Evolutionary conservation across 176 grass and related monocot species (phyloP).

Genomic region (Oryza rufipogon): DNA sequence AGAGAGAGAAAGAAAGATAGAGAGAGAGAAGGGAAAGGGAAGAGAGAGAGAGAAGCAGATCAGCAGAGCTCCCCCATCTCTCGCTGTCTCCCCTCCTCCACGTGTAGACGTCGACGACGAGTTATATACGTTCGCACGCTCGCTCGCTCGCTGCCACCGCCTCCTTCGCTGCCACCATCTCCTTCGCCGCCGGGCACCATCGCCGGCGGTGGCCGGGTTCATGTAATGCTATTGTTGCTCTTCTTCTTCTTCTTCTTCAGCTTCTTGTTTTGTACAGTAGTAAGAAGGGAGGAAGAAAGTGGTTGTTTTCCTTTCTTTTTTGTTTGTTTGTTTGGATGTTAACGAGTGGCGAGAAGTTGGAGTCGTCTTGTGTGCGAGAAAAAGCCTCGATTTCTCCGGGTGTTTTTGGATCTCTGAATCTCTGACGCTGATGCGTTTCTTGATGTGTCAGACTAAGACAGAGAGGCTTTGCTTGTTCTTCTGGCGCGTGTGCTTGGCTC

Average conservation of each 20-base stretch:
- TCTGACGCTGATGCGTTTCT: constrained; percentile 12
- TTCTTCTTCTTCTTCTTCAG: background rate
- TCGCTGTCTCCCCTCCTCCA: constrained; percentile 27
- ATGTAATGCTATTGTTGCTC: constrained; percentile 8
- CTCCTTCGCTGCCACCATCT: background rate
- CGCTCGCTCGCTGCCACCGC: constrained; percentile 15
- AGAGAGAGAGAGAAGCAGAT: background rate
- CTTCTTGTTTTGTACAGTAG: too few species aligned
- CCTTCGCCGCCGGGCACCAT: background rate
- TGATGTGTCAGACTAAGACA: constrained; percentile 1
- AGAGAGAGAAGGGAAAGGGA: constrained; percentile 1
- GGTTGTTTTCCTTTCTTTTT: too few species aligned
- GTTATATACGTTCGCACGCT: constrained; percentile 13
- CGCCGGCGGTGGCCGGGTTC: background rate
- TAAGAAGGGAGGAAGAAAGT: background rate
- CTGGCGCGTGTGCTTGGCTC: constrained; percentile 17
- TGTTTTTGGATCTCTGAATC: constrained; percentile 35
- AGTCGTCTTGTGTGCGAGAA: background rate
- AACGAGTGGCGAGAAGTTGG: background rate
- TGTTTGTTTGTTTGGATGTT: background rate
- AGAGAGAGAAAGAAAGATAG: background rate
- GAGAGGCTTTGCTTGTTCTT: background rate
- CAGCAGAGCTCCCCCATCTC: constrained; percentile 3
- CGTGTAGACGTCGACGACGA: constrained; percentile 28
- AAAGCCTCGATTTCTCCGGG: background rate